These are phyloP conservation scores for Aspergillus calidoustus DNA, from an alignment of 2,329 filamentous ascomycete genomes.

Conservation along the genomic window DNA sequence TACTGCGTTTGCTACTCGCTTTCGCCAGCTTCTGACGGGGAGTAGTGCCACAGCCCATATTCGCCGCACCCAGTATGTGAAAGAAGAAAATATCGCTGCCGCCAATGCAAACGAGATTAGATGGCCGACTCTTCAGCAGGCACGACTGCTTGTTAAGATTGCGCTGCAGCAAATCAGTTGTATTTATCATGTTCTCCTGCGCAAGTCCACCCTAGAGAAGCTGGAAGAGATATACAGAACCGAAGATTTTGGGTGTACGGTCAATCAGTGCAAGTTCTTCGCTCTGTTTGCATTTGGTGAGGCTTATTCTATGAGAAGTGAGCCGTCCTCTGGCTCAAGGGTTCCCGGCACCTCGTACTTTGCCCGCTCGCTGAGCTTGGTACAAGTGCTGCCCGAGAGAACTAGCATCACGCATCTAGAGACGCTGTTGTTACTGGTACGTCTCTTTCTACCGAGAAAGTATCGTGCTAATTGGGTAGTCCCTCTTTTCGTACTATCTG, in stretches of 20 bases:
- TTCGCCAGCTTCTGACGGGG: constrained; percentile 42
- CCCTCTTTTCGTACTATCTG: constrained; percentile 42
- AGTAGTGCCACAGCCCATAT: constrained; percentile 39
- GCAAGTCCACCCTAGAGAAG: constrained; percentile 45
- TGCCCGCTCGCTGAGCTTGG: constrained; percentile 44
- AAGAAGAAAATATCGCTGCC: constrained; percentile 35
- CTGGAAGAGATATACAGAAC: constrained; percentile 45
- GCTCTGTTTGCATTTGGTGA: constrained; percentile 52
- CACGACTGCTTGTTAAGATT: constrained; percentile 42
- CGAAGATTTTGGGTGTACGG: constrained; percentile 34
- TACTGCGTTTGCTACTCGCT: constrained; percentile 45
- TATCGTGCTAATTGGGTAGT: constrained; percentile 23
- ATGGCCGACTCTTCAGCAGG: constrained; percentile 44
- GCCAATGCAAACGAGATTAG: constrained; percentile 35
- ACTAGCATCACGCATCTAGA: constrained; percentile 52
- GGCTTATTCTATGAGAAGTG: constrained; percentile 48
- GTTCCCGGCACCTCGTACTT: constrained; percentile 53
- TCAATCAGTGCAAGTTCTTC: constrained; percentile 52
- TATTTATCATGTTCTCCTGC: constrained; percentile 43
- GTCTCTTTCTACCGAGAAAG: constrained; percentile 8
- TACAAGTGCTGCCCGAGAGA: constrained; percentile 50
- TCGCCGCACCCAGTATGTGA: constrained; percentile 39
- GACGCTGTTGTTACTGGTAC: constrained; percentile 45
- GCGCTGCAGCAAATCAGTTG: constrained; percentile 43
- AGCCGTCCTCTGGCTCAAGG: constrained; percentile 36